Conservation (phyloP, 352 stramenopile species). For the Vaucheria bursata region DNA sequence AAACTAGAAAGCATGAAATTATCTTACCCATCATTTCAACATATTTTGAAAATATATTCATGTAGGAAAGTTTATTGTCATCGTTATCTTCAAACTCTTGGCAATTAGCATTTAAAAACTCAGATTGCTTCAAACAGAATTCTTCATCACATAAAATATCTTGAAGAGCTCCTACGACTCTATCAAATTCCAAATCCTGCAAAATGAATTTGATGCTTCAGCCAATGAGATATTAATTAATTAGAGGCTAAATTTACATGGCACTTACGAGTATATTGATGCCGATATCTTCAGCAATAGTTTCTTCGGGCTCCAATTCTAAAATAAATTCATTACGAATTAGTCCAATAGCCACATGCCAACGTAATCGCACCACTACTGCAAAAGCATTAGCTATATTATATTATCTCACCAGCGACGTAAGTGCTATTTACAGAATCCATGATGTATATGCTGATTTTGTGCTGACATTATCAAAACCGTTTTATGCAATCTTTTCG, state of each 20-base stretch:
- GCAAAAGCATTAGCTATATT: too few species aligned
- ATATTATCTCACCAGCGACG: too few species aligned
- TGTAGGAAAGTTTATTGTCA: constrained; percentile 52
- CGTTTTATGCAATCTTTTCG: too few species aligned
- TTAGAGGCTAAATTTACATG: background rate
- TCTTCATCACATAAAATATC: constrained; percentile 43
- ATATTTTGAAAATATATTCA: constrained; percentile 46
- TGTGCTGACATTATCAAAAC: too few species aligned
- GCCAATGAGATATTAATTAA: background rate
- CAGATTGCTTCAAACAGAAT: constrained; percentile 37
- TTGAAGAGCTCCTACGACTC: constrained; percentile 46
- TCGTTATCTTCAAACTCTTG: constrained; percentile 41
- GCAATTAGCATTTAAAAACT: constrained; percentile 45
- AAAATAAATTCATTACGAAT: too few species aligned
- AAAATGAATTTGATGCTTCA: background rate
- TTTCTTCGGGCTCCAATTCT: background rate
- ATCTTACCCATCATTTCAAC: constrained; percentile 45
- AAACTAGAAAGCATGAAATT: background rate
- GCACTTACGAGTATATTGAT: background rate
- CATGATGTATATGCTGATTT: too few species aligned
- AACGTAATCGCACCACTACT: too few species aligned
- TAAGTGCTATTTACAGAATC: too few species aligned
- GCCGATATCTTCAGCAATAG: background rate
- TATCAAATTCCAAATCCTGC: constrained; percentile 44
- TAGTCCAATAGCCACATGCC: too few species aligned